Conservation (phyloP, 768 basidiomycete species). For the Serpula lacrymans region DNA sequence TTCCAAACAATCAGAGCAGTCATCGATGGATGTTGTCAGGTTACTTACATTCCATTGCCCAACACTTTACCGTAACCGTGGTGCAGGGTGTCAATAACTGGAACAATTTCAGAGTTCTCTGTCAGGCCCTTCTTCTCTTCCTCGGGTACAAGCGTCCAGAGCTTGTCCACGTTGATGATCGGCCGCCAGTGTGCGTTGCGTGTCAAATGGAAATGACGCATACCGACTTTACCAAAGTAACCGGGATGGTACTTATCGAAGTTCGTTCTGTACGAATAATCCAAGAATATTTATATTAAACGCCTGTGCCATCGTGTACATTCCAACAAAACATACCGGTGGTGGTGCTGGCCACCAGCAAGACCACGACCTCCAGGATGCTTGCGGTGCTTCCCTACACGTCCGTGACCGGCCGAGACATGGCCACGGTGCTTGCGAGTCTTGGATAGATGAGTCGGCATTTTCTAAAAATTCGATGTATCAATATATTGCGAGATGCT, state of each 20-base stretch:
- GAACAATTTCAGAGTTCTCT: conserved; percentile 77
- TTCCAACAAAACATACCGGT: conserved; percentile 62
- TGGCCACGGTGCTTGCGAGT: conserved; percentile 99
- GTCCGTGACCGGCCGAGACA: conserved; percentile 99
- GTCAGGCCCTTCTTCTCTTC: conserved; percentile 79
- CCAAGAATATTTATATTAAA: background rate
- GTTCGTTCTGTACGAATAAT: conserved; percentile 65
- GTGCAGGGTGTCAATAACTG: conserved; percentile 85
- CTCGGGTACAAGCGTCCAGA: conserved; percentile 86
- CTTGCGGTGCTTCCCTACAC: conserved; percentile 99
- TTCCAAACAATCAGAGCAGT: conserved; percentile 3
- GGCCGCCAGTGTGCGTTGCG: conserved; percentile 91
- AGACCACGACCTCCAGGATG: conserved; percentile 99
- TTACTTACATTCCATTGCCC: conserved; percentile 85
- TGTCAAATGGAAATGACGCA: conserved; percentile 96
- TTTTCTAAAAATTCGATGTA: conserved; percentile 40
- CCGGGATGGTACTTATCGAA: conserved; percentile 99
- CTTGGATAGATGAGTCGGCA: conserved; percentile 96
- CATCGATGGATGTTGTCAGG: background rate
- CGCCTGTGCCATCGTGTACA: background rate
- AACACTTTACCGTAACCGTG: conserved; percentile 91
- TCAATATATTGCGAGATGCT: conserved; percentile 21
- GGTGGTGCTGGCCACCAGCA: conserved; percentile 99
- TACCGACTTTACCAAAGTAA: conserved; percentile 99
- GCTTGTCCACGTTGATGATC: conserved; percentile 98